Evolutionary conservation across 2,329 filamentous ascomycete genomes (phyloP), one percentile per base, ranked within the genome.

Genomic region (Davidsoniella neocaledoniae): DNA sequence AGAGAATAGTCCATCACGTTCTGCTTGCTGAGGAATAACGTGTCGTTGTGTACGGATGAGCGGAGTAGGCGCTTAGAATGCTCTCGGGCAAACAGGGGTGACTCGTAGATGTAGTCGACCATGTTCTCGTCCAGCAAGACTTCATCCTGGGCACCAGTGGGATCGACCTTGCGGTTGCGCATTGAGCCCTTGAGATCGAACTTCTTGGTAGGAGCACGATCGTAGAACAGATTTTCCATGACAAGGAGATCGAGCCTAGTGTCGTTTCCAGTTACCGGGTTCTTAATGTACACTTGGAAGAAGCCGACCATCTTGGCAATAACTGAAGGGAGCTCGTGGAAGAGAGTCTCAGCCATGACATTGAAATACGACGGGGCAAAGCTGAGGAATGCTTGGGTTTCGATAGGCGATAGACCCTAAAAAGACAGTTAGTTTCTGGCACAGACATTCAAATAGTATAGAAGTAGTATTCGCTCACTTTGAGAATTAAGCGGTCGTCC

Each of bases 281-380:
- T 96, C 67, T 94, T 95, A 67, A 98, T 94, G 56, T 90, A 83
- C 45, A 98, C 83, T 58, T 96, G 90, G 67, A 94, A 98, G 63
- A 98, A 93, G 0, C 91, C 91, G 49, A 98, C 77, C 91, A 98
- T 98, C 68, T 98, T 98, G 26, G 91, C 91, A 59, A 98, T 98
- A 40, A 94, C 91, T 1, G 86, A 94, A 0, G 91, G 91, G 2
- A 98, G 72, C 57, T 90, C 88, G 59, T 94, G 88, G 68, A 98
- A 98, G 14, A 98, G 72, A 5, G 87, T 88, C 61, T 96, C 86
- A 10, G 87, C 86, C 81, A 96, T 96, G 62, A 98, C 94, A 58
- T 81, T 83, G 63, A 98, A 98, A 66, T 98, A 98, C 37, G 90
- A 87, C 1, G 91, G 91, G 0, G 91, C 93, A 60, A 98, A 98